Conservation (phyloP, 148 eudicot species). For the Fagopyrum esculentum region DNA sequence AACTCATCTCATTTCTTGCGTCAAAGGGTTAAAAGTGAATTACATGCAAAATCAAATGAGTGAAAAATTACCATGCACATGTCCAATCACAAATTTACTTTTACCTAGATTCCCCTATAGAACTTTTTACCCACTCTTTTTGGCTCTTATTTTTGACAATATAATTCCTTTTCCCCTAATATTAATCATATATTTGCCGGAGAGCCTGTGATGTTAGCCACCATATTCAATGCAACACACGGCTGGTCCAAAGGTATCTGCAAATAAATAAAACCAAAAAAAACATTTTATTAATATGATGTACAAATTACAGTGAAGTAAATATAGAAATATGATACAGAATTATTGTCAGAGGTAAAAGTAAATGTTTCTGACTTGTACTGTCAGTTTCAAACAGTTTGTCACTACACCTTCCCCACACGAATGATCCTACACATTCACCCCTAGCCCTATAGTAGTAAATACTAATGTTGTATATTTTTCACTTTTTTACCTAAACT, state of each 20-base stretch:
- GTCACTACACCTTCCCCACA: neutral
- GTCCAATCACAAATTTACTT: neutral
- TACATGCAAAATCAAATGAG: neutral
- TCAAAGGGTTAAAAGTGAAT: neutral
- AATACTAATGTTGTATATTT: too few relatives aligned
- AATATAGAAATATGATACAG: neutral
- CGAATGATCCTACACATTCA: neutral
- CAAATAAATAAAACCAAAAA: conserved; percentile 4
- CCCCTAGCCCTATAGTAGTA: too few relatives aligned
- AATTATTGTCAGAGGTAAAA: neutral
- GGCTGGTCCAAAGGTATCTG: conserved; percentile 88
- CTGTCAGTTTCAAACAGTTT: conserved; percentile 9
- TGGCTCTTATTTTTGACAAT: neutral
- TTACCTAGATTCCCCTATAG: neutral
- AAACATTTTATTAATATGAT: neutral
- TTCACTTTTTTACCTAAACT: too few relatives aligned
- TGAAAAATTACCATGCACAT: neutral
- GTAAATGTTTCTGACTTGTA: conserved; percentile 5
- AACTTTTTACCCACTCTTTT: neutral
- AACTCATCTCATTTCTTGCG: too few relatives aligned
- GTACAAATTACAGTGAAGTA: neutral
- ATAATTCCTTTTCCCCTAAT: neutral
- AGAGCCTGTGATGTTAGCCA: conserved; percentile 49
- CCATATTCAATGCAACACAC: conserved; percentile 64
- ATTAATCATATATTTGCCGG: conserved; percentile 23